Evolutionary conservation across 148 eudicot species (phyloP), one percentile per base, ranked within the genome.

Genomic region (Rhododendron henanense): DNA sequence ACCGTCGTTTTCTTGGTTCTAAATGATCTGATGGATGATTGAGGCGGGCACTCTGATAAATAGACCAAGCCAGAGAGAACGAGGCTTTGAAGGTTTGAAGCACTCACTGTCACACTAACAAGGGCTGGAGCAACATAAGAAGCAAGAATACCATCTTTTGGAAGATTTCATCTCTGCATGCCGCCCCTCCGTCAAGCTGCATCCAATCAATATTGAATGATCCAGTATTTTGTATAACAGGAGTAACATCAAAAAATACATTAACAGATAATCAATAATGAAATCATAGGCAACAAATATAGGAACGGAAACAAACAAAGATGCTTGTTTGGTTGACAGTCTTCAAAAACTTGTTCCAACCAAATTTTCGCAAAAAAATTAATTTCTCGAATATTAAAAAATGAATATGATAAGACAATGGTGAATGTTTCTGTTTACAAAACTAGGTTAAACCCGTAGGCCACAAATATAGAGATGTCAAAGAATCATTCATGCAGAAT

Each of bases 81-180:
- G 51, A 39, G 51, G 50, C 79, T 39, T 78, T 15, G 82, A 79
- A 50, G 59, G 63, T 79, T 79, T 79, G 63, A 79, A 79, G 82
- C 39, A 51, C 82, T 50, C n/a, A 14, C 5, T 79, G 31, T 15
- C n/a, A 10, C 23, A 31, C 63, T 79, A 79, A 79, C 82, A 79
- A 79, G 82, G 51, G 41, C 33, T 79, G 53, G 82, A 79, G 61
- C 82, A 79, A 51, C 82, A 79, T 11, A 13, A 50, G 41, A 50
- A 79, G 63, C 63, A 79, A 28, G 61, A 79, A 50, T 50, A 79
- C 82, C 82, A 79, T 79, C 31, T 79, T 51, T 28, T 50, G 63
- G 82, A 79, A 79, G 63, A 48, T 79, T 79, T 50, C 51, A 8
- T 15, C 55, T 23, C 55, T 28, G 61, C 82, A 50, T 50, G 33